Percentiles rank a stretch among this genome's conserved stretches.
Evolutionary conservation across 2,329 filamentous ascomycete genomes (phyloP).

Genomic region (Pezicula rhizophila): DNA sequence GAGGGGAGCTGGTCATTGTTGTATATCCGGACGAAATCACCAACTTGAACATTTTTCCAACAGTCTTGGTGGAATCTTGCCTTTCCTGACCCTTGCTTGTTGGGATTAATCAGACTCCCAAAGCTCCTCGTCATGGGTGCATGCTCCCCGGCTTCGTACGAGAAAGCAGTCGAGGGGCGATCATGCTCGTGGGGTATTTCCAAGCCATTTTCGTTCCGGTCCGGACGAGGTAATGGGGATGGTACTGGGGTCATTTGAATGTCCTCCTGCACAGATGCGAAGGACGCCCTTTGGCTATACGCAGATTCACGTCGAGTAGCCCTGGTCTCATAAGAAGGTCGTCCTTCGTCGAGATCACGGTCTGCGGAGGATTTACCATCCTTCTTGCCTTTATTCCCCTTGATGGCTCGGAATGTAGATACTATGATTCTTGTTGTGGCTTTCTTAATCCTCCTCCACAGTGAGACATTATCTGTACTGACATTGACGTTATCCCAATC

Average conservation of each 20-base stretch:
- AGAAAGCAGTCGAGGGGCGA: constrained; percentile 29
- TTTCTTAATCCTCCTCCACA: constrained; percentile 90
- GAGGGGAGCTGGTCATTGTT: constrained; percentile 94
- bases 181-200: constrained; percentile 22
- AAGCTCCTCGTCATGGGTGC: constrained; percentile 39
- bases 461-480: constrained; percentile 74
- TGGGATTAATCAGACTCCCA: constrained; percentile 69
- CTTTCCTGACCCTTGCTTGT: constrained; percentile 56
- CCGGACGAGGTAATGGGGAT: constrained; percentile 58
- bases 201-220: constrained; percentile 23
- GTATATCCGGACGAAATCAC: constrained; percentile 93
- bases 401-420: constrained; percentile 38
- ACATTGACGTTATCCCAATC: constrained; percentile 94
- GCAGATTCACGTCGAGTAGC: constrained; percentile 7
- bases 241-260: constrained; percentile 96
- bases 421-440: constrained; percentile 45
- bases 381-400: constrained; percentile 43
- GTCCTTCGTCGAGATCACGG: constrained; percentile 19
- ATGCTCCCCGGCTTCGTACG: constrained; percentile 33
- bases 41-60: constrained; percentile 94
- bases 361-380: constrained; percentile 28
- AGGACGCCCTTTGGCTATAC: constrained; percentile 39
- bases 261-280: constrained; percentile 54
- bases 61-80: constrained; percentile 86
- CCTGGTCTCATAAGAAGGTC: constrained; percentile 10